Percentiles rank a stretch among this genome's conserved stretches.
Evolutionary conservation across 2,329 filamentous ascomycete genomes (phyloP).

Genomic region (Nothophoma quercina): DNA sequence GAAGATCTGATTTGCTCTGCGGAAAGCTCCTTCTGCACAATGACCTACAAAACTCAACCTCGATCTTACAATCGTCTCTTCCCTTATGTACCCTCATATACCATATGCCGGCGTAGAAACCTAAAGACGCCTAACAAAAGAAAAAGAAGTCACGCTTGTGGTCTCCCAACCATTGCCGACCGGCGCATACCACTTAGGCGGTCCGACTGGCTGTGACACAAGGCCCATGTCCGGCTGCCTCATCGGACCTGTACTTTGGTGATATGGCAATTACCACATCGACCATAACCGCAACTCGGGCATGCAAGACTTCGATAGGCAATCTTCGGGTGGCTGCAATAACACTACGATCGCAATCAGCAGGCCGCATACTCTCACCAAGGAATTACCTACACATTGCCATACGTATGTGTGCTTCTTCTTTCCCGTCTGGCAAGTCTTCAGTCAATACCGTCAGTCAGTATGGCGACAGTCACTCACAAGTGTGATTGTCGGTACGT

Average conservation of each 20-base stretch:
- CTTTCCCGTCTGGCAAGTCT: not conserved
- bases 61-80: too few species aligned
- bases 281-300: not conserved
- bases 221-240: not conserved
- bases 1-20: too few species aligned
- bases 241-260: not conserved
- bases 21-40: too few species aligned
- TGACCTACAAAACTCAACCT: too few species aligned
- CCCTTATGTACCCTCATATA: too few species aligned
- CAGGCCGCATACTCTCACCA: not conserved
- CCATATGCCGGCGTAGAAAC: too few species aligned
- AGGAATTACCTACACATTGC: not conserved
- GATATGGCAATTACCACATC: not conserved
- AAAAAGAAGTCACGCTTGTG: too few species aligned
- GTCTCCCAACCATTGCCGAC: too few species aligned
- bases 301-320: not conserved
- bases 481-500: constrained; percentile 3
- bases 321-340: not conserved
- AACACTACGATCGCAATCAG: not conserved
- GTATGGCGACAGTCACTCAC: not conserved
- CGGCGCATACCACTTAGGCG: too few species aligned
- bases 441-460: not conserved
- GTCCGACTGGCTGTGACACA: too few species aligned
- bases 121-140: too few species aligned
- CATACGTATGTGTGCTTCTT: not conserved